Base-by-base conservation (phyloP, 2,329 filamentous ascomycete genomes). In the Xylaria sp. region DNA sequence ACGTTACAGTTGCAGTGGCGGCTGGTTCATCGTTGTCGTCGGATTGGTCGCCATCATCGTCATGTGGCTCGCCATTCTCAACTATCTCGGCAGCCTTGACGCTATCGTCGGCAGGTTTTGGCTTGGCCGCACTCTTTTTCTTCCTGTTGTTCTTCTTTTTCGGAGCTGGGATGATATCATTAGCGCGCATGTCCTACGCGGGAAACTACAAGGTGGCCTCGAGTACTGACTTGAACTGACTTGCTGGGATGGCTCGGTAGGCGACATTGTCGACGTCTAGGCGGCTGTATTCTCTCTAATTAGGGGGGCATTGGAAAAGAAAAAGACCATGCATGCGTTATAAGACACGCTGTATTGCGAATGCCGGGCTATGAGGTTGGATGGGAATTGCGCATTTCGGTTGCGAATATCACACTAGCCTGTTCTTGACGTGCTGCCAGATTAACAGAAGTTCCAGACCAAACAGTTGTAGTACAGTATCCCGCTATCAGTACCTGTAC, bases 71-170 rank as follows among this genome's bases (percentile, higher is more conserved):
- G 48, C 74, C 75, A 68, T 77, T 76, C 47, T 73, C 73, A n/a
- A 60, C 65, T 27, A 70, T 51, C 42, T 76, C 73, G 65, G 72
- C 45, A 39, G 69, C 48, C 63, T 72, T 74, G 36, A 45, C 72
- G 57, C 74, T 79, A 58, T 79, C 73, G 65, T 80, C 78, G 57
- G 76, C 71, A 11, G 79, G 69, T 74, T 84, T 85, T 65, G 80
- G 77, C 77, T 85, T 86, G 76, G 80, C 80, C 53, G 81, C 81
- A 73, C 84, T 86, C 82, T 86, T 88, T 81, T 87, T 89, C 80
- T 88, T 89, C 74, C 85, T 88, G 75, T 83, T 85, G 77, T 83
- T 85, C 81, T 86, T 88, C 81, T 87, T 88, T 79, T 85, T 86
- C 58, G 82, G 75, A 73, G 80, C 82, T 82, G 75, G 67, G n/a